A percentile compares a stretch with the other conserved stretches of the same genome.
These are phyloP conservation scores for Xylaria longipes DNA, from an alignment of 495 filamentous ascomycete species.

Conservation along the genomic window DNA sequence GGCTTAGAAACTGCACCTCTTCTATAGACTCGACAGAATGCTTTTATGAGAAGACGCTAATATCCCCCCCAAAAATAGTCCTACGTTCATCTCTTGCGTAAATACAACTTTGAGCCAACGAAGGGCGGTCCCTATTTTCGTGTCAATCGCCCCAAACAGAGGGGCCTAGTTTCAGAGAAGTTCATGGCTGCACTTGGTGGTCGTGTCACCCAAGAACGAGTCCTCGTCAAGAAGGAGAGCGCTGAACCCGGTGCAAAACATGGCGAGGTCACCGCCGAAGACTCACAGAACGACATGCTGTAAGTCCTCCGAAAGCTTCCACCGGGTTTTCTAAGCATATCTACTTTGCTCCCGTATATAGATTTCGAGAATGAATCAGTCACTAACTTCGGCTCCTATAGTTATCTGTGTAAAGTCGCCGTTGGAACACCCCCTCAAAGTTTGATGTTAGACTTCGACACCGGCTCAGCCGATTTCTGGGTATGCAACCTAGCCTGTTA, in stretches of 20 bases:
- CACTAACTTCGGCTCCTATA: not conserved
- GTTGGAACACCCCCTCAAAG: conserved; percentile 75
- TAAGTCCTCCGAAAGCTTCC: conserved; percentile 33
- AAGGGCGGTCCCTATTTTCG: conserved; percentile 70
- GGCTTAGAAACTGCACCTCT: not conserved
- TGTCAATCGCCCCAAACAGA: conserved; percentile 46
- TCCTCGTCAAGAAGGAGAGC: conserved; percentile 59
- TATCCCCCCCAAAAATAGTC: conserved; percentile 45
- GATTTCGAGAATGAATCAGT: not conserved
- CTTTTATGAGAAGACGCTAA: not conserved
- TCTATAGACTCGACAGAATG: not conserved
- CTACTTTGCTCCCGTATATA: not conserved
- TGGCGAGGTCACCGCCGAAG: conserved; percentile 70
- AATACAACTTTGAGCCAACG: conserved; percentile 74
- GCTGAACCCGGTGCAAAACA: conserved; percentile 33
- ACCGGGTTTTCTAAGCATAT: not conserved
- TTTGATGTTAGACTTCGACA: conserved; percentile 75
- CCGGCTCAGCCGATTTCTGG: conserved; percentile 80
- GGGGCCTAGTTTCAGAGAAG: conserved; percentile 39
- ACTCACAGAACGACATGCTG: conserved; percentile 74
- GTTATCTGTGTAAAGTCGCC: conserved; percentile 64
- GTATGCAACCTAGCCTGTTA: conserved; percentile 49
- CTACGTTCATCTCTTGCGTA: conserved; percentile 72
- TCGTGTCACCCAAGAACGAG: conserved; percentile 48
- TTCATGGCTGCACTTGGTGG: conserved; percentile 51